Conservation (phyloP, 768 basidiomycete genomes). For the Termitomyces titanicus region DNA sequence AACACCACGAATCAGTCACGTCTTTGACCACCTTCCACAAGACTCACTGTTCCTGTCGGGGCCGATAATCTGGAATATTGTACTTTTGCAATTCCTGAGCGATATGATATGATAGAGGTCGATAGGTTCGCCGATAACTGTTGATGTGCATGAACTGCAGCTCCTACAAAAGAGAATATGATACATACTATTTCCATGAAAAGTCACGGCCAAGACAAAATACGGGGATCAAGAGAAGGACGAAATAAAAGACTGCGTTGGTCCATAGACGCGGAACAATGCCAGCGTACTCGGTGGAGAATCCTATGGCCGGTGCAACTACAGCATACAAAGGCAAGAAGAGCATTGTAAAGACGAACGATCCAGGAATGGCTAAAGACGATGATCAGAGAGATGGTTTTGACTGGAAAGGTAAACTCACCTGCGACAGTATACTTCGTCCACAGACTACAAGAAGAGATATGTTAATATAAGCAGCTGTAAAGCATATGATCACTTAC, state of each 20-base stretch:
- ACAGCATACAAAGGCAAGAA: conserved; percentile 89
- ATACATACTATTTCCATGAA: conserved; percentile 93
- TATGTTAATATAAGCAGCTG: background rate
- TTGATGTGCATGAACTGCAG: conserved; percentile 10
- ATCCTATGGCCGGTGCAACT: conserved; percentile 80
- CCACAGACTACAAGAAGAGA: conserved; percentile 69
- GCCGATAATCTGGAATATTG: conserved; percentile 94
- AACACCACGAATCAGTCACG: background rate
- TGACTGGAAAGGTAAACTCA: conserved; percentile 24
- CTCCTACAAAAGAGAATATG: background rate
- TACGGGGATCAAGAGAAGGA: conserved; percentile 78
- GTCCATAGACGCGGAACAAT: conserved; percentile 91
- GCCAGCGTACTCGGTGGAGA: conserved; percentile 87
- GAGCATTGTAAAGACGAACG: conserved; percentile 94
- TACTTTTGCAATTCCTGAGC: conserved; percentile 99
- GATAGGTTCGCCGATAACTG: conserved; percentile 90
- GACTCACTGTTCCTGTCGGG: conserved; percentile 92
- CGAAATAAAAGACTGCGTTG: conserved; percentile 85
- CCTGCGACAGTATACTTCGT: conserved; percentile 97
- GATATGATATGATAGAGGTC: conserved; percentile 92
- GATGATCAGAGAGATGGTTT: background rate
- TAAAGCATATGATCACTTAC: conserved; percentile 44
- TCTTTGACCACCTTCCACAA: background rate
- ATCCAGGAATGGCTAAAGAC: conserved; percentile 85
- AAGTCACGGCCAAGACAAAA: conserved; percentile 87